Evolutionary conservation across 495 filamentous ascomycete genomes (phyloP), one percentile per base, ranked within the genome.

Genomic region (Aspergillus nidulans): DNA sequence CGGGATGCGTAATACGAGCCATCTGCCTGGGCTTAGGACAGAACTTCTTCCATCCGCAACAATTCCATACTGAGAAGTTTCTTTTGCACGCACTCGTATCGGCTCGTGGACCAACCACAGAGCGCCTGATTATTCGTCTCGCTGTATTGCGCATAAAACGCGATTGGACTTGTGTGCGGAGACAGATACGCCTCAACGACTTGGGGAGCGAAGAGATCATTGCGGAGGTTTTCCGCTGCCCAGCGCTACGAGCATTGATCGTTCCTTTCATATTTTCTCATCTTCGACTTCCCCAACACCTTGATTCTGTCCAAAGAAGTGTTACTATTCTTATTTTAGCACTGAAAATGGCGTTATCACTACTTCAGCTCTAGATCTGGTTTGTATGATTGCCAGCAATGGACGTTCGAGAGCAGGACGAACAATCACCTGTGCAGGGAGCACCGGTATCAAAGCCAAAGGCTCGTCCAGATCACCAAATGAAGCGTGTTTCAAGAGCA

Each of bases 401-500:
- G 53, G 45, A 41, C 32, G 24, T 28, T 25, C 59, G 53, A 41
- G 55, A 63, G 12, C 49, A 48, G 36, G 59, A 58, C 10, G 63
- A 63, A 23, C 55, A 56, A 47, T 49, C 58, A 30, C 57, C 40
- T 26, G 21, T 57, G 52, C 57, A 58, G 43, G 60, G 21, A 9
- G 54, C 59, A 19, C 47, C 53, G 10, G 41, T 47, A 49, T 49
- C 60, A 34, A 56, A 59, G 53, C 15, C 53, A 16, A 62, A 52
- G 57, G 55, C 62, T 49, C 63, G 59, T 50, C 50, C 58, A 23
- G 64, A 67, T 53, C 61, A 65, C 20, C 46, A 66, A 58, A 73
- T 73, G 57, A 85, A 83, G 71, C 74, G 83, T 48, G 82, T 82
- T 2, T 83, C 83, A 26, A 71, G 81, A 45, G 83, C 83, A 12